Conservation (phyloP, 1,139 yeast genomes). For the Saccharomyces hybrid region DNA sequence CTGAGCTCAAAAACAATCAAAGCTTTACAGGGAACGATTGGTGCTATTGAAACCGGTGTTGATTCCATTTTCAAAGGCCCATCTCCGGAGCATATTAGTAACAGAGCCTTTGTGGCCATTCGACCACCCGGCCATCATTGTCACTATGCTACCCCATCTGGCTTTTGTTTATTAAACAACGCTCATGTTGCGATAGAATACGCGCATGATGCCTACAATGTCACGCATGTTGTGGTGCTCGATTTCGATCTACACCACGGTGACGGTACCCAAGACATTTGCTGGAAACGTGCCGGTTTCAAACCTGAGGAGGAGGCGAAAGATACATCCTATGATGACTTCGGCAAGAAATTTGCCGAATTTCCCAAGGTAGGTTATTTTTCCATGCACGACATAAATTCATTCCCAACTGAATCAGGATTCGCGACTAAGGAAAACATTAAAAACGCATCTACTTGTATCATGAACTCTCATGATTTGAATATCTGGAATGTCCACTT, state of each 20-base stretch:
- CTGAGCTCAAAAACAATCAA: constrained; percentile 58
- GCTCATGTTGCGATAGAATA: constrained; percentile 80
- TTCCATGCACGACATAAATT: constrained; percentile 78
- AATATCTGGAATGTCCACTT: constrained; percentile 83
- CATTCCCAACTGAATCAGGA: constrained; percentile 79
- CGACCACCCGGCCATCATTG: constrained; percentile 91
- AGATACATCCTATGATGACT: constrained; percentile 39
- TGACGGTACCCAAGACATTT: constrained; percentile 85
- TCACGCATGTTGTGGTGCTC: constrained; percentile 74
- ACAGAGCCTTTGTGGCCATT: constrained; percentile 60
- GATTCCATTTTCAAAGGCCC: constrained; percentile 44
- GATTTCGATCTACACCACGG: constrained; percentile 89
- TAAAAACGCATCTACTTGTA: constrained; percentile 72
- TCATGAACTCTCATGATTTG: constrained; percentile 66
- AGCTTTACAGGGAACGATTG: constrained; percentile 75
- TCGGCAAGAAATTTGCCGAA: constrained; percentile 48
- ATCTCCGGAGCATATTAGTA: constrained; percentile 35
- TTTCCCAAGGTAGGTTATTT: constrained; percentile 73
- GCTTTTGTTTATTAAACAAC: constrained; percentile 79
- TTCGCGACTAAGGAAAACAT: constrained; percentile 67
- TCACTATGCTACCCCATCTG: constrained; percentile 75
- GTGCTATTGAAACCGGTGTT: constrained; percentile 68
- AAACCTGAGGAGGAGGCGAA: constrained; percentile 35
- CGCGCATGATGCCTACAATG: constrained; percentile 54
- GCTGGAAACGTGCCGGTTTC: constrained; percentile 63